A percentile compares a stretch with the other conserved stretches of the same genome.
phyloP scores from a whole-genome alignment of 192 early-diverging fungal genomes.

The Coemansia sp. region DNA sequence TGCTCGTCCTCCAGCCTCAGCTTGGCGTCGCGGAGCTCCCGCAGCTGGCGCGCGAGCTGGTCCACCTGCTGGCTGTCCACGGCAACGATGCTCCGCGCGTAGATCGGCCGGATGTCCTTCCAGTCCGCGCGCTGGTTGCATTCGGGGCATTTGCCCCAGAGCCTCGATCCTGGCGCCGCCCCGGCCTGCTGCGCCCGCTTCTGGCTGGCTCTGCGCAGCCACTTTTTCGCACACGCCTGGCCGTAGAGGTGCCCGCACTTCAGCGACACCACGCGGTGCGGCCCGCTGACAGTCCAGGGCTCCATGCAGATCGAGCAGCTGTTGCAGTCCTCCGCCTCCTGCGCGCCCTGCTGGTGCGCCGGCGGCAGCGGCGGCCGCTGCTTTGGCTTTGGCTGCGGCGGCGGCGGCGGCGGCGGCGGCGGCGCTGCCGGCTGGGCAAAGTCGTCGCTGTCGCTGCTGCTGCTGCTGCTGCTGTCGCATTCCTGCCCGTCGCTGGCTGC shows the following conservation, averaged over 20 bases:
- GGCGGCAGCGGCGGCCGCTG: slow-evolving; percentile 1
- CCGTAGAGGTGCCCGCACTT: slow-evolving; percentile 50
- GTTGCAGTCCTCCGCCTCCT: slow-evolving; percentile 21
- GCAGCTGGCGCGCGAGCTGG: slow-evolving; percentile 1
- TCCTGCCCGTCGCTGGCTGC: slow-evolving; percentile 4
- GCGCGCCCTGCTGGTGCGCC: background rate
- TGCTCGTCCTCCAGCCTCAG: slow-evolving; percentile 8
- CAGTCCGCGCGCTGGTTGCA: slow-evolving; percentile 26
- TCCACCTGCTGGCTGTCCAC: slow-evolving; percentile 13
- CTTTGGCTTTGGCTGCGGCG: slow-evolving; percentile 5
- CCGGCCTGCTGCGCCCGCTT: background rate
- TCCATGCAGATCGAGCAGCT: slow-evolving; percentile 40
- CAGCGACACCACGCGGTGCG: slow-evolving; percentile 26
- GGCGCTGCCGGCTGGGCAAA: slow-evolving; percentile 10
- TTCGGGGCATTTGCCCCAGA: slow-evolving; percentile 28
- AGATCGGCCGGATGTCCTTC: slow-evolving; percentile 38
- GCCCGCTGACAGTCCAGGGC: slow-evolving; percentile 31
- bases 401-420: slow-evolving; percentile 2
- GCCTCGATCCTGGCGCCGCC: slow-evolving; percentile 7
- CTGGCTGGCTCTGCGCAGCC: slow-evolving; percentile 20
- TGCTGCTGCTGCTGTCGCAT: slow-evolving; percentile 1
- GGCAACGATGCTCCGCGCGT: slow-evolving; percentile 25
- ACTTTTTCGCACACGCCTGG: slow-evolving; percentile 28
- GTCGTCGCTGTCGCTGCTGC: slow-evolving; percentile 19
- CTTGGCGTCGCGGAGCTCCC: background rate